Evolutionary conservation across 495 filamentous ascomycete species (phyloP).

Genomic region (Stereocaulon alpinum): DNA sequence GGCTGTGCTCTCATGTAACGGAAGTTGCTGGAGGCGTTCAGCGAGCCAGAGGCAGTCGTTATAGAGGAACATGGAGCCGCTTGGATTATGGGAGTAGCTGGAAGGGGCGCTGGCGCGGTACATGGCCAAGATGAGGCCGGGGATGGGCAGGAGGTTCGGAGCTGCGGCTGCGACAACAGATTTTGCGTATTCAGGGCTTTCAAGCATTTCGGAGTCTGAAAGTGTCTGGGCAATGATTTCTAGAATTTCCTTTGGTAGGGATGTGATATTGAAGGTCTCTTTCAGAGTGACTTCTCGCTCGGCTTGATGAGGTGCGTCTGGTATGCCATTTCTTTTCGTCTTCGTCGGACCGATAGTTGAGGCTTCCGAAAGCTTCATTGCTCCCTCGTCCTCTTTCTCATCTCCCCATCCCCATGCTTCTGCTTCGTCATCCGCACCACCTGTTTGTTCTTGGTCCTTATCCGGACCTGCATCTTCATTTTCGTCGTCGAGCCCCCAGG

Average conservation of each 20-base stretch:
- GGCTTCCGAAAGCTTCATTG: conserved; percentile 10
- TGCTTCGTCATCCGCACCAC: conserved; percentile 36
- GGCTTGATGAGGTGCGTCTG: conserved; percentile 12
- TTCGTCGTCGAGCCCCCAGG: conserved; percentile 54
- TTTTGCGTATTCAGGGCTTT: conserved; percentile 28
- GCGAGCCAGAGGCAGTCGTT: conserved; percentile 80
- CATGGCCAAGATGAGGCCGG: conserved; percentile 76
- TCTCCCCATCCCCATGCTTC: conserved; percentile 67
- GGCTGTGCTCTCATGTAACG: conserved; percentile 14
- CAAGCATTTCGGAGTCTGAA: conserved; percentile 55
- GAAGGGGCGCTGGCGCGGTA: conserved; percentile 78
- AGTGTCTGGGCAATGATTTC: conserved; percentile 59
- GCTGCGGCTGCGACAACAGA: conserved; percentile 62
- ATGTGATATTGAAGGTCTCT: conserved; percentile 80
- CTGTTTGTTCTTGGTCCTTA: conserved; percentile 6
- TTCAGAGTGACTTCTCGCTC: conserved; percentile 59
- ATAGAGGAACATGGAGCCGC: conserved; percentile 85
- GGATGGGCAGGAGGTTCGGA: conserved; percentile 64
- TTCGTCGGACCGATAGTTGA: conserved; percentile 11
- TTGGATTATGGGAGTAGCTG: conserved; percentile 57
- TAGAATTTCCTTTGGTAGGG: conserved; percentile 68
- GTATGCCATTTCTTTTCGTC: conserved; percentile 15
- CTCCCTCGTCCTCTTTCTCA: conserved; percentile 37
- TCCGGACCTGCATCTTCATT: conserved; percentile 24
- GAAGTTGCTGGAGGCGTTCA: conserved; percentile 53